These are phyloP conservation scores for Zymoseptoria crescenta DNA, from an alignment of 2,329 filamentous ascomycete species.

Conservation along the genomic window DNA sequence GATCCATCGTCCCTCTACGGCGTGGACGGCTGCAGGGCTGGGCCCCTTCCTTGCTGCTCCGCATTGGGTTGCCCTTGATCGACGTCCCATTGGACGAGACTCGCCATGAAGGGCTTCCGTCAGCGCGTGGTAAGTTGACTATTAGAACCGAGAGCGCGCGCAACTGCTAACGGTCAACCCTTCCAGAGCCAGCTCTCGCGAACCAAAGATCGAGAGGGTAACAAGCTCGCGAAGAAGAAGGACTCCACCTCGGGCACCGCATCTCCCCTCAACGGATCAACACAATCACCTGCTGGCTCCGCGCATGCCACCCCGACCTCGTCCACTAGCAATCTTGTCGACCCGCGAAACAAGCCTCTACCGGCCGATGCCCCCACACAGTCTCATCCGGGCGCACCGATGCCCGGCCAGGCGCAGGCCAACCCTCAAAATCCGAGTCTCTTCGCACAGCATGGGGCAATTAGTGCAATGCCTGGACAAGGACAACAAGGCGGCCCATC, in stretches of 20 bases:
- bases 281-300: conserved; percentile 52
- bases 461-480: conserved; percentile 10
- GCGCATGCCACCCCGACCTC: conserved; percentile 72
- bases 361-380: conserved; percentile 36
- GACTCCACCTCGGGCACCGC: conserved; percentile 59
- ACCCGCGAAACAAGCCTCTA: conserved; percentile 74
- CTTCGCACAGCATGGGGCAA: conserved; percentile 17
- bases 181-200: conserved; percentile 77
- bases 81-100: conserved; percentile 12
- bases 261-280: conserved; percentile 55
- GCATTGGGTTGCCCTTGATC: conserved; percentile 23
- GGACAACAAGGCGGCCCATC: conserved; percentile 18
- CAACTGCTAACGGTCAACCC: conserved; percentile 20
- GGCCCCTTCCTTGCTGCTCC: conserved; percentile 19
- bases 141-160: conserved; percentile 11
- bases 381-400: conserved; percentile 41
- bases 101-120: conserved; percentile 86
- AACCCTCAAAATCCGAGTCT: conserved; percentile 15
- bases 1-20: neutral
- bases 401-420: conserved; percentile 20
- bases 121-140: conserved; percentile 79
- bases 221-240: conserved; percentile 66
- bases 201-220: conserved; percentile 42
- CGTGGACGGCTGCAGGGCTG: conserved; percentile 10
- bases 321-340: conserved; percentile 78